Base-by-base conservation (phyloP, 1,139 yeast species). In the Saccharomyces hybrid region DNA sequence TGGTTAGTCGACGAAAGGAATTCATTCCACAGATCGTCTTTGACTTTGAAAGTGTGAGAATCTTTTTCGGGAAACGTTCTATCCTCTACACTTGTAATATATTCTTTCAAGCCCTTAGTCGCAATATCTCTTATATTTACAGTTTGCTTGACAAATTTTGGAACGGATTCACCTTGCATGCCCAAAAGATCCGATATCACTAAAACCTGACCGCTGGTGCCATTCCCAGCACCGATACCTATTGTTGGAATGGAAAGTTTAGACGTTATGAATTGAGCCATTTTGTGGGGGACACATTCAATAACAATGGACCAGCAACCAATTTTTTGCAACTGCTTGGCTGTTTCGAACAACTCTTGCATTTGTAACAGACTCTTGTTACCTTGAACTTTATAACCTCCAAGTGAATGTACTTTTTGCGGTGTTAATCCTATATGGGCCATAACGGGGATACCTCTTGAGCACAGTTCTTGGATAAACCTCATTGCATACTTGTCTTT, bases 381-480 rank as follows among this genome's bases (percentile, higher is more conserved):
- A 0, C 96, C 98, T 69, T 93, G 99, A 2, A 88, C 84, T 69
- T 82, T 86, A 72, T 86, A 93, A 0, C 99, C 99, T 16, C 97
- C 95, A 21, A 87, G 67, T 0, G 88, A 70, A 59, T 88, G 82
- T 59, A 84, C 84, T 51, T 88, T 78, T 68, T 93, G 99, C 1
- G 99, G 99, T 6, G 96, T 88, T 47, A 93, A 75, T 0, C 99
- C 99, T 34, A 88, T 81, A 70, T 93, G 99, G 2, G 95, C 98
- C 75, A 90, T 79, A 1, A 91, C 91, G 0, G 97, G 96, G 21
- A 93, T 84, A 0, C 98, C 98, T 42, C 85, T 76, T 2, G 66
- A 58, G 47, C 64, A 58, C 11, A 68, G 48, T 42, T 64, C 65
- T 38, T 52, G 53, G 0, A 68, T 58, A 8, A 66, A 55, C 14